phyloP scores from a whole-genome alignment of 257 asterid species.

The Solanum chmielewskii region DNA sequence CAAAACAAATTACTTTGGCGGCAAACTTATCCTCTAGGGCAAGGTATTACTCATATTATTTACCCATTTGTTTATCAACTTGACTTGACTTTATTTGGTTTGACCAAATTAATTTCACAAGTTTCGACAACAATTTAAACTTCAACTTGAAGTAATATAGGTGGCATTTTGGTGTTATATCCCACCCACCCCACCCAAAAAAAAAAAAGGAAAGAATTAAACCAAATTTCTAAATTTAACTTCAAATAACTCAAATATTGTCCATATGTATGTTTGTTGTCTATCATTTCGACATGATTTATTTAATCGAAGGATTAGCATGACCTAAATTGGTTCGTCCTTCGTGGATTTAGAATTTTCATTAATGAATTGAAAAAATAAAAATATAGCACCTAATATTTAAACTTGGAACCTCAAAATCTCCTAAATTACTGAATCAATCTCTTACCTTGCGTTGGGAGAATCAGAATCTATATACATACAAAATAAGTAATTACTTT shows the following conservation, averaged over 20 bases:
- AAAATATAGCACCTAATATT: too few relatives aligned
- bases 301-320: background rate
- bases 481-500: too few relatives aligned
- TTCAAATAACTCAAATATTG: background rate
- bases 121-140: background rate
- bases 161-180: background rate
- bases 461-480: background rate
- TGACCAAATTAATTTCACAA: background rate
- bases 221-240: background rate
- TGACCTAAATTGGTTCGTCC: background rate
- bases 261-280: background rate
- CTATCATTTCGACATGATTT: background rate
- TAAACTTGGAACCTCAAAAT: too few relatives aligned
- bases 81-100: background rate
- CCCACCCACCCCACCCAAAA: background rate
- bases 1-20: background rate
- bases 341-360: accelerated
- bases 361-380: background rate
- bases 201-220: background rate
- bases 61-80: background rate
- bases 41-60: background rate
- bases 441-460: background rate
- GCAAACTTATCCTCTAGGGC: background rate
- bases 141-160: background rate
- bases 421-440: background rate